phyloP scores from a whole-genome alignment of 2,329 filamentous ascomycete genomes.

The Endocalyx cinctus region DNA sequence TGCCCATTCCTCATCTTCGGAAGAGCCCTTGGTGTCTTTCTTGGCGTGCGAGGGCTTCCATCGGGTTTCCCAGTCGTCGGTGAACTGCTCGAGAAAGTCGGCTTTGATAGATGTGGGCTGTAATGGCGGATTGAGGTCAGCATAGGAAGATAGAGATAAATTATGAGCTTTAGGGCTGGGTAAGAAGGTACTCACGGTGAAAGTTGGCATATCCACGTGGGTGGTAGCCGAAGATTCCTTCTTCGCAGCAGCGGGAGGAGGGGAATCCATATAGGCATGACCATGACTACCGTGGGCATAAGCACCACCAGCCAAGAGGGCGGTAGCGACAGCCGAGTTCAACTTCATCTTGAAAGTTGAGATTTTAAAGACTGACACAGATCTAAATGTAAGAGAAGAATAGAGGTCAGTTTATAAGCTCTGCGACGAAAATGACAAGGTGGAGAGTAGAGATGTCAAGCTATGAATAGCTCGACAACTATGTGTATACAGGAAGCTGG shows the following conservation, averaged over 20 bases:
- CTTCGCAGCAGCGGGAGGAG: conserved; percentile 55
- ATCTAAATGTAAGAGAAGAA: no score
- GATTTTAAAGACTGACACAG: conserved; percentile 4
- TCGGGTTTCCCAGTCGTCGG: conserved; percentile 86
- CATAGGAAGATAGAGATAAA: conserved; percentile 1
- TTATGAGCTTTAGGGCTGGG: no score
- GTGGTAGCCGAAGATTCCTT: conserved; percentile 52
- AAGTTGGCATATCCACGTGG: conserved; percentile 67
- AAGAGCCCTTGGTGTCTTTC: conserved; percentile 74
- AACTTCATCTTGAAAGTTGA: conserved; percentile 69
- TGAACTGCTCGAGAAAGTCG: conserved; percentile 98
- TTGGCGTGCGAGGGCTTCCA: conserved; percentile 97
- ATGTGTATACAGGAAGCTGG: no score
- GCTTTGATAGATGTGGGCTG: conserved; percentile 86
- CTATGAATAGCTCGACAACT: no score
- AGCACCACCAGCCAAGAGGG: conserved; percentile 66
- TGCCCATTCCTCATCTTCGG: conserved; percentile 85
- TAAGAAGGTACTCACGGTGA: conserved; percentile 81
- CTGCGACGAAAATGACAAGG: no score
- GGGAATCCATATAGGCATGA: no score
- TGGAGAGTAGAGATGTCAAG: no score
- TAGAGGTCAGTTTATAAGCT: no score
- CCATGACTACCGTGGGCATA: no score
- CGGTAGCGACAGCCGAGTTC: conserved; percentile 72
- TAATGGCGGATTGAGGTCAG: conserved; percentile 6